These are phyloP conservation scores for Microsporum canis DNA, from an alignment of 2,329 filamentous ascomycete species.

Conservation along the genomic window DNA sequence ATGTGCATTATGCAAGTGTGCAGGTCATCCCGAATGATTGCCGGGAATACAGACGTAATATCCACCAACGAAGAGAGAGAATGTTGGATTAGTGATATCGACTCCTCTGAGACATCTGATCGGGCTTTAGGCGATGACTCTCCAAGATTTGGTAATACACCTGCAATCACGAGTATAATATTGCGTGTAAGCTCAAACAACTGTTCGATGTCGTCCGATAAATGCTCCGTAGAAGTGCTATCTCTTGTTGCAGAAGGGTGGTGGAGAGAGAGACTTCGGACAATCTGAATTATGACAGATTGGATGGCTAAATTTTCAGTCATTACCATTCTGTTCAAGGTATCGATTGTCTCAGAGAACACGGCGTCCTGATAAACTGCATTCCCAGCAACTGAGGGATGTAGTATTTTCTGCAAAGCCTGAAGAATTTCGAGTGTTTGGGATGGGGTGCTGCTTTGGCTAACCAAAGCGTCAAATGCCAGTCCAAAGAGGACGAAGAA, in stretches of 20 bases:
- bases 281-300: slow-evolving; percentile 85
- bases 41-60: slow-evolving; percentile 87
- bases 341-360: slow-evolving; percentile 94
- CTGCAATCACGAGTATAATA: slow-evolving; percentile 83
- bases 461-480: slow-evolving; percentile 88
- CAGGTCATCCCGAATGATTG: slow-evolving; percentile 90
- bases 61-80: slow-evolving; percentile 83
- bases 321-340: slow-evolving; percentile 80
- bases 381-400: slow-evolving; percentile 87
- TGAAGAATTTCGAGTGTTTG: slow-evolving; percentile 81
- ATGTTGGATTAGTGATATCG: slow-evolving; percentile 64
- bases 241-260: slow-evolving; percentile 76
- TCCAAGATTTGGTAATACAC: slow-evolving; percentile 63
- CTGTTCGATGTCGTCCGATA: slow-evolving; percentile 96
- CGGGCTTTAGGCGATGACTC: slow-evolving; percentile 50
- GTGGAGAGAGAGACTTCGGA: slow-evolving; percentile 74
- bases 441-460: slow-evolving; percentile 56
- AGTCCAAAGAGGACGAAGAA: slow-evolving; percentile 97
- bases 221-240: slow-evolving; percentile 56
- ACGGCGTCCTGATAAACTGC: slow-evolving; percentile 93
- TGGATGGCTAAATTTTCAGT: slow-evolving; percentile 86
- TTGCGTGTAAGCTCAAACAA: slow-evolving; percentile 93
- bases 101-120: slow-evolving; percentile 76
- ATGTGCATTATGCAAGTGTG: slow-evolving; percentile 96
- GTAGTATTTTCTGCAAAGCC: slow-evolving; percentile 86